Evolutionary conservation across 2,329 filamentous ascomycete species (phyloP).

Genomic region (Colletotrichum tabaci): DNA sequence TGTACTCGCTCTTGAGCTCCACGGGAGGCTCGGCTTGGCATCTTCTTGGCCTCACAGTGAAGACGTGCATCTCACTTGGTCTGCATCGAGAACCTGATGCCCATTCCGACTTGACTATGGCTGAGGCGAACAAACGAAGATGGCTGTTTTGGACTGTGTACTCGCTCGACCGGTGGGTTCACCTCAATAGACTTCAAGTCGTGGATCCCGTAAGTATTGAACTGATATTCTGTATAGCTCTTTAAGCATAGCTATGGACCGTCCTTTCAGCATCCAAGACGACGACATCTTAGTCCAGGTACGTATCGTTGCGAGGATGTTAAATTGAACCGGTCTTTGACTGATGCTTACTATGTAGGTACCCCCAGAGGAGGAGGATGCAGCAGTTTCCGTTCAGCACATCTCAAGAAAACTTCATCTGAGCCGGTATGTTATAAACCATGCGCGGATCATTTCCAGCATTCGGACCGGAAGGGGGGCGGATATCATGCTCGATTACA

Average conservation of each 20-base stretch:
- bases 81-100: slow-evolving; percentile 17
- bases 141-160: slow-evolving; percentile 41
- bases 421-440: slow-evolving; percentile 19
- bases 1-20: slow-evolving; percentile 30
- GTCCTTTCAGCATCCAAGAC: slow-evolving; percentile 34
- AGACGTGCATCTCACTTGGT: slow-evolving; percentile 26
- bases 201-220: background rate
- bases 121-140: slow-evolving; percentile 7
- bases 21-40: slow-evolving; percentile 35
- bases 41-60: slow-evolving; percentile 17
- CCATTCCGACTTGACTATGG: slow-evolving; percentile 3
- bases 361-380: slow-evolving; percentile 5
- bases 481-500: slow-evolving; percentile 21
- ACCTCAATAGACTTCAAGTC: background rate
- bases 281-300: slow-evolving; percentile 36
- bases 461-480: background rate
- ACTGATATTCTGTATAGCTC: background rate
- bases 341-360: background rate
- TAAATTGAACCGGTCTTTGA: background rate
- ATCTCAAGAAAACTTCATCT: background rate
- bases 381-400: background rate
- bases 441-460: slow-evolving; percentile 29
- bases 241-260: slow-evolving; percentile 34
- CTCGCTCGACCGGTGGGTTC: slow-evolving; percentile 27
- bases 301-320: background rate